phyloP scores from a whole-genome alignment of 2,329 filamentous ascomycete species.

The Pestalotiopsis sp. region DNA sequence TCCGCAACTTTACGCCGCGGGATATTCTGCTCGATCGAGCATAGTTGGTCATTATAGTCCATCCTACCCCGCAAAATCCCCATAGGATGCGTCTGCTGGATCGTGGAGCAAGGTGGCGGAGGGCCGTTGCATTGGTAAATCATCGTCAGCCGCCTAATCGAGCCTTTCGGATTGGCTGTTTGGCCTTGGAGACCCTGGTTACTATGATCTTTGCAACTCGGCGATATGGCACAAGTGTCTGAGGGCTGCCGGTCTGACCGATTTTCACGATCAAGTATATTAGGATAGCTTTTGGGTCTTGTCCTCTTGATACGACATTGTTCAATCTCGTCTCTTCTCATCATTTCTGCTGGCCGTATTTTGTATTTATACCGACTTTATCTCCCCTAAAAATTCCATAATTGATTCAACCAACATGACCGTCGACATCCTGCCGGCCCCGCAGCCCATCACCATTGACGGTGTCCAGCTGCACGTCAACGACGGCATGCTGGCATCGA shows the following conservation, averaged over 20 bases:
- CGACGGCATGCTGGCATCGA: neutral
- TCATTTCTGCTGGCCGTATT: too few relatives aligned
- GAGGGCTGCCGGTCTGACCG: too few relatives aligned
- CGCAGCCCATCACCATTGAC: constrained; percentile 14
- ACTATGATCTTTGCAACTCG: too few relatives aligned
- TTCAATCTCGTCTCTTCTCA: too few relatives aligned
- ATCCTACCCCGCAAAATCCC: neutral
- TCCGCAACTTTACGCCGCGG: neutral
- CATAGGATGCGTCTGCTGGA: neutral
- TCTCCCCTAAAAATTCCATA: too few relatives aligned
- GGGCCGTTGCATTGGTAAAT: neutral
- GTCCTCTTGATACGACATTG: too few relatives aligned
- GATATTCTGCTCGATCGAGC: neutral
- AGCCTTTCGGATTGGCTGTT: too few relatives aligned
- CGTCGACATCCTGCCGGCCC: neutral
- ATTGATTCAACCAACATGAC: neutral
- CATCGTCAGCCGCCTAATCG: neutral
- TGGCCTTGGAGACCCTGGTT: too few relatives aligned
- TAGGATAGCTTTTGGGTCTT: too few relatives aligned
- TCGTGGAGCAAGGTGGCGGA: neutral
- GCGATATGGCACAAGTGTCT: too few relatives aligned
- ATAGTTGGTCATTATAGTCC: neutral
- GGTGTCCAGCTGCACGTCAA: constrained; percentile 10
- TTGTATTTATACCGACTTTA: too few relatives aligned
- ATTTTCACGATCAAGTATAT: too few relatives aligned